Percentiles rank a stretch among this genome's conserved stretches.
phyloP scores from a whole-genome alignment of 2,329 filamentous ascomycete species.

The Beauveria sp. region DNA sequence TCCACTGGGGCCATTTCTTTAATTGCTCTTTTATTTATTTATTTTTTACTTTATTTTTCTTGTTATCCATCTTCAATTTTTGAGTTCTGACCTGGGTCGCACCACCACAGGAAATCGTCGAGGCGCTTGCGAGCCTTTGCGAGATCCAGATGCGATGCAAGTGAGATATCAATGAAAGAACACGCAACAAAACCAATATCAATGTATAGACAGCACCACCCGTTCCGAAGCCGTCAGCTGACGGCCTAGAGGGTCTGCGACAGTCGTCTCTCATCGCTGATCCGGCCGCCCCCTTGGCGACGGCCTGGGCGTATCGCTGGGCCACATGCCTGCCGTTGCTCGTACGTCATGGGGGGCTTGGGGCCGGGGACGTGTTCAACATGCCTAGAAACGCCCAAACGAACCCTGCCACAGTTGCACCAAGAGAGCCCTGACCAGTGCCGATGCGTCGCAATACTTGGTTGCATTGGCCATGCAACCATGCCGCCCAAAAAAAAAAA shows the following conservation, averaged over 20 bases:
- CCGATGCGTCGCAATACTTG: background rate
- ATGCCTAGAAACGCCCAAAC: background rate
- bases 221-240: background rate
- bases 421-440: too few species aligned
- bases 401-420: background rate
- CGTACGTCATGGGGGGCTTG: conserved; percentile 4
- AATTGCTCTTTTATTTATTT: background rate
- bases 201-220: too few species aligned
- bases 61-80: background rate
- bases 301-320: conserved; percentile 5
- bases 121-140: too few species aligned
- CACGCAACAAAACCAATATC: too few species aligned
- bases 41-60: background rate
- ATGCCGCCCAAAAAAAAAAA: background rate
- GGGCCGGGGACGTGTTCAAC: too few species aligned
- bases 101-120: too few species aligned
- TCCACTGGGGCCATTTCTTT: background rate
- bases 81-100: background rate
- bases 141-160: too few species aligned
- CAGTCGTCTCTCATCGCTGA: background rate
- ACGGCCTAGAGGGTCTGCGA: background rate
- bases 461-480: background rate
- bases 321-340: conserved; percentile 1
- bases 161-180: too few species aligned
- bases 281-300: background rate